A percentile compares a stretch with the other conserved stretches of the same genome.
phyloP scores from a whole-genome alignment of 2,329 filamentous ascomycete species.

The Penicillium italicum region DNA sequence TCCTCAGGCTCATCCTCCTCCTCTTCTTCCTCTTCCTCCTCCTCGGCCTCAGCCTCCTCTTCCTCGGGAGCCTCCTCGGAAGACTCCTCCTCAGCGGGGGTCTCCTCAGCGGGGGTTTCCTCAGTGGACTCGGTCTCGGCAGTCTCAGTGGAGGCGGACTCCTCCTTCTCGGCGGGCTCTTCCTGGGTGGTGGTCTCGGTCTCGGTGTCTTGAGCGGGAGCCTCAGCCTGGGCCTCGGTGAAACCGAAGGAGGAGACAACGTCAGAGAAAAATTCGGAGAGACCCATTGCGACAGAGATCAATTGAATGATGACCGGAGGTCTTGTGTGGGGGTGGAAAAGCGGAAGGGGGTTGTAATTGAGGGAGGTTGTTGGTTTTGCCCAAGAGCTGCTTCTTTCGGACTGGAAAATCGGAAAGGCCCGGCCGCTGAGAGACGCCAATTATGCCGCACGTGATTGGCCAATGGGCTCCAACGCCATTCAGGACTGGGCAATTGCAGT shows the following conservation, averaged over 20 bases:
- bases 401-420: constrained; percentile 42
- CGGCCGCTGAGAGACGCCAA: constrained; percentile 38
- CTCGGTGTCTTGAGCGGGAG: constrained; percentile 51
- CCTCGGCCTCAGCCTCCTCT: constrained; percentile 54
- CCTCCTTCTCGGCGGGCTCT: constrained; percentile 40
- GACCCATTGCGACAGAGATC: constrained; percentile 52
- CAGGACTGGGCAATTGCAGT: background rate
- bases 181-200: constrained; percentile 45
- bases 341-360: constrained; percentile 31
- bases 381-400: constrained; percentile 33
- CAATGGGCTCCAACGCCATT: constrained; percentile 3
- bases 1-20: constrained; percentile 80
- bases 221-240: constrained; percentile 59
- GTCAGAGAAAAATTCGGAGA: constrained; percentile 63
- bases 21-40: constrained; percentile 73
- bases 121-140: constrained; percentile 34
- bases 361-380: constrained; percentile 35
- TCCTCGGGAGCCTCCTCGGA: constrained; percentile 51
- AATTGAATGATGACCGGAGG: constrained; percentile 33
- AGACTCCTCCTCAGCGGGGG: constrained; percentile 48
- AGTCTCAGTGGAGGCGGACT: constrained; percentile 29
- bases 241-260: constrained; percentile 63
- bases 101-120: constrained; percentile 46
- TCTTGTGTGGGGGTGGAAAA: constrained; percentile 21
- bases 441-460: constrained; percentile 43